Percentiles rank a stretch among this genome's conserved stretches.
Conservation (phyloP, 768 basidiomycete species). For the Suillus spraguei region DNA sequence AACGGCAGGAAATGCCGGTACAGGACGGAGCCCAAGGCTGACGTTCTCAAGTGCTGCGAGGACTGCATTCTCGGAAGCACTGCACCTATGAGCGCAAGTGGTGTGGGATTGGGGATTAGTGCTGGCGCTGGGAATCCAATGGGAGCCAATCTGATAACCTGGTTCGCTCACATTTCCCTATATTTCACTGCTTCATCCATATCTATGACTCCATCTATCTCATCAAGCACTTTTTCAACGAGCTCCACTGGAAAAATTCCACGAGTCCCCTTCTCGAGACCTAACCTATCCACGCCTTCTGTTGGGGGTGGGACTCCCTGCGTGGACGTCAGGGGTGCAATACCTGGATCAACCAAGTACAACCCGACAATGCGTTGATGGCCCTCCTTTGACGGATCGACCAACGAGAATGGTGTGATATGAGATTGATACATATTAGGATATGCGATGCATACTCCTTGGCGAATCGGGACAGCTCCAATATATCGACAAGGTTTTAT, state of each 20-base stretch:
- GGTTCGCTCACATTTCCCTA: slow-evolving; percentile 32
- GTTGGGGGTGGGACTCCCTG: slow-evolving; percentile 51
- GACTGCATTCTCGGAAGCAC: slow-evolving; percentile 55
- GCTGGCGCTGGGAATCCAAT: slow-evolving; percentile 47
- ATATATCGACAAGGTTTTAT: slow-evolving; percentile 49
- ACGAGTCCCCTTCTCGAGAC: slow-evolving; percentile 27
- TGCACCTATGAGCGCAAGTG: slow-evolving; percentile 64
- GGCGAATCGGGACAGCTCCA: slow-evolving; percentile 39
- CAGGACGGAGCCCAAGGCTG: slow-evolving; percentile 56
- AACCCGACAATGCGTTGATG: slow-evolving; percentile 45
- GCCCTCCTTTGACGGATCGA: slow-evolving; percentile 44
- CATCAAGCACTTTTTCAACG: slow-evolving; percentile 41
- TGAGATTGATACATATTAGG: slow-evolving; percentile 61
- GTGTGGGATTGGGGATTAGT: slow-evolving; percentile 47
- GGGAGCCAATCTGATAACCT: slow-evolving; percentile 22
- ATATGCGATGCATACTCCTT: slow-evolving; percentile 46
- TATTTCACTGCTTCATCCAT: slow-evolving; percentile 39
- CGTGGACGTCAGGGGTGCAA: slow-evolving; percentile 44
- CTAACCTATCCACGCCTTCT: slow-evolving; percentile 45
- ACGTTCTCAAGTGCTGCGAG: slow-evolving; percentile 61
- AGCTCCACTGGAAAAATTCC: slow-evolving; percentile 35
- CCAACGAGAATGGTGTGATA: slow-evolving; percentile 41
- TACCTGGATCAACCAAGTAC: slow-evolving; percentile 52
- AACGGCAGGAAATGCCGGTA: slow-evolving; percentile 33
- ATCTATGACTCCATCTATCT: slow-evolving; percentile 43